A percentile compares a stretch with the other conserved stretches of the same genome.
These are phyloP conservation scores for Kodamaea derodonti DNA, from an alignment of 1,139 yeast species.

Conservation along the genomic window DNA sequence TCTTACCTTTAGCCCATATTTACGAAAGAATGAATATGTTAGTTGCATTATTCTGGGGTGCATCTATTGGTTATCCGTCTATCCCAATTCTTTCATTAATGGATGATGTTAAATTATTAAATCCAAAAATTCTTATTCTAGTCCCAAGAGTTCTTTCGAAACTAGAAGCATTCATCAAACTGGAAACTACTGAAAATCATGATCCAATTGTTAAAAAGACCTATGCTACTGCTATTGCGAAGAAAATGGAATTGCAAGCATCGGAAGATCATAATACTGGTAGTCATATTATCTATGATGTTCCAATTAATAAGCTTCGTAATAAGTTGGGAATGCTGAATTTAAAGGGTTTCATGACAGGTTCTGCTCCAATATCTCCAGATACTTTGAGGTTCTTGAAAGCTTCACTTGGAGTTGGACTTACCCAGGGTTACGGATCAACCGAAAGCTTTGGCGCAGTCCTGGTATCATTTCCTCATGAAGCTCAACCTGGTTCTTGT, in stretches of 20 bases:
- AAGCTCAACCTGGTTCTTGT: constrained; percentile 39
- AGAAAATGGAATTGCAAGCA: constrained; percentile 30
- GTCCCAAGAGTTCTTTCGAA: constrained; percentile 23
- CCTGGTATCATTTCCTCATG: constrained; percentile 27
- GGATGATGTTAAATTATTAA: constrained; percentile 33
- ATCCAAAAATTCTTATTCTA: constrained; percentile 24
- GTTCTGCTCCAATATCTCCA: constrained; percentile 44
- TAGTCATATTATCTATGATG: constrained; percentile 30
- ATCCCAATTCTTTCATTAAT: constrained; percentile 30
- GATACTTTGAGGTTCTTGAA: constrained; percentile 40
- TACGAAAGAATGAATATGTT: constrained; percentile 44
- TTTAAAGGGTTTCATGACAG: constrained; percentile 26
- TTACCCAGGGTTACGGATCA: constrained; percentile 44
- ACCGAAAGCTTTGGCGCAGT: constrained; percentile 46
- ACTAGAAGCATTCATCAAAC: constrained; percentile 22
- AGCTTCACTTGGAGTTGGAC: constrained; percentile 36
- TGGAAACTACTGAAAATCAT: constrained; percentile 31
- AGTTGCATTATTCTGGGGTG: constrained; percentile 26
- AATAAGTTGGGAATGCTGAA: constrained; percentile 37
- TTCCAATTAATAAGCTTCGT: constrained; percentile 21
- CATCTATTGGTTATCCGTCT: constrained; percentile 40
- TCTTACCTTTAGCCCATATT: constrained; percentile 70
- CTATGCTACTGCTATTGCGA: constrained; percentile 27
- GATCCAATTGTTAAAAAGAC: constrained; percentile 28
- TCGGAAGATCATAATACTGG: constrained; percentile 27